A percentile compares a stretch with the other conserved stretches of the same genome.
Evolutionary conservation across 2,329 filamentous ascomycete species (phyloP).

Genomic region (Xylaria sp.): DNA sequence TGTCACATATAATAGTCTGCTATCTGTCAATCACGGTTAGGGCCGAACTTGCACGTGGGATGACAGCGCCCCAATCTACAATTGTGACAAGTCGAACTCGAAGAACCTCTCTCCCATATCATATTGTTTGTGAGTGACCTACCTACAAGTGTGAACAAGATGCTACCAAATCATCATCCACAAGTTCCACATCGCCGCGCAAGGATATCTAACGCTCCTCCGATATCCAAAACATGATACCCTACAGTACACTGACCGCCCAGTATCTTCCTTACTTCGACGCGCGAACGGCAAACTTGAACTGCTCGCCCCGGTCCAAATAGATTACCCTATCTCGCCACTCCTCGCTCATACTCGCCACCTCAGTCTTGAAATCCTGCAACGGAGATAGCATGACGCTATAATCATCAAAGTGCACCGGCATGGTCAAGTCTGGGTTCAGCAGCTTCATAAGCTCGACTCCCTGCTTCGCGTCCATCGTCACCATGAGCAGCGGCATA

Average conservation of each 20-base stretch:
- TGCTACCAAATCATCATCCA: too few relatives aligned
- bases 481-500: slow-evolving; percentile 68
- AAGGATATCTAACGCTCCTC: background rate
- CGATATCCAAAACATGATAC: background rate
- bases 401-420: slow-evolving; percentile 70
- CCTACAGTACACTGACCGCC: too few relatives aligned
- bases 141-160: too few relatives aligned
- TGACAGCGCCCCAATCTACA: too few relatives aligned
- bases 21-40: too few relatives aligned
- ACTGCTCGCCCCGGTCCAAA: slow-evolving; percentile 64
- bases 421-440: slow-evolving; percentile 65
- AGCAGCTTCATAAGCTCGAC: slow-evolving; percentile 65
- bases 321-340: slow-evolving; percentile 62
- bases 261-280: background rate
- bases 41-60: too few relatives aligned
- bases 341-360: slow-evolving; percentile 53
- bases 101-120: too few relatives aligned
- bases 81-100: too few relatives aligned
- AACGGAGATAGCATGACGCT: slow-evolving; percentile 65
- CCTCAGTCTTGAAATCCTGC: slow-evolving; percentile 62
- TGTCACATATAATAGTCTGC: too few relatives aligned
- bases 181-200: too few relatives aligned
- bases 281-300: slow-evolving; percentile 55
- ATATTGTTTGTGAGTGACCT: too few relatives aligned
- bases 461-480: slow-evolving; percentile 70